A percentile compares a stretch with the other conserved stretches of the same genome.
Conservation (phyloP, 2,329 filamentous ascomycete species). For the Penicillium glabrum region DNA sequence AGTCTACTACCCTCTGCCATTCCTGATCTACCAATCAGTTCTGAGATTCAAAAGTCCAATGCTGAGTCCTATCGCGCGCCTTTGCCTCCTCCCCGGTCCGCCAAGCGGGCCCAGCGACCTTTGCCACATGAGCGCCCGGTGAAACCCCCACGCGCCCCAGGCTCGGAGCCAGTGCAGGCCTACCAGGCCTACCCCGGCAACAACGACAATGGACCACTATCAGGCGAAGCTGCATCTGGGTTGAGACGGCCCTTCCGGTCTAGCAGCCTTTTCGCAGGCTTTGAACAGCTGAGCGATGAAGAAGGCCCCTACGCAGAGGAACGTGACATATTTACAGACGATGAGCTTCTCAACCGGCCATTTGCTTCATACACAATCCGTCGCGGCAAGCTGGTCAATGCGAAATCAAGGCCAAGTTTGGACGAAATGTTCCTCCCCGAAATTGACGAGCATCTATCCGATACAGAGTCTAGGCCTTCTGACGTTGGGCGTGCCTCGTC, state of each 20-base stretch:
- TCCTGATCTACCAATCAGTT: slow-evolving; percentile 48
- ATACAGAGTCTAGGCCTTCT: slow-evolving; percentile 28
- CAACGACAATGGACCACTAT: slow-evolving; percentile 75
- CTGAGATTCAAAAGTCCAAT: slow-evolving; percentile 23
- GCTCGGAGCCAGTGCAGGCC: slow-evolving; percentile 56
- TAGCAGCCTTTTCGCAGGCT: slow-evolving; percentile 84
- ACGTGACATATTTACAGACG: slow-evolving; percentile 42
- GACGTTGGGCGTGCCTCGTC: slow-evolving; percentile 19
- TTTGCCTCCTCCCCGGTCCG: slow-evolving; percentile 35
- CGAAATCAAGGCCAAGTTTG: slow-evolving; percentile 30
- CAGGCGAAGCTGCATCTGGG: slow-evolving; percentile 56
- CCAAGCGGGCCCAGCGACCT: slow-evolving; percentile 26
- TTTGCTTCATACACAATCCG: slow-evolving; percentile 45
- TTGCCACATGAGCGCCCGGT: slow-evolving; percentile 40
- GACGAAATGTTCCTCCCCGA: slow-evolving; percentile 37
- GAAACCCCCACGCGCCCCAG: slow-evolving; percentile 19
- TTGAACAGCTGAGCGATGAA: slow-evolving; percentile 66
- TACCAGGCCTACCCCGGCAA: slow-evolving; percentile 78
- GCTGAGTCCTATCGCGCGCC: slow-evolving; percentile 34
- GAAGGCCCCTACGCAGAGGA: slow-evolving; percentile 26
- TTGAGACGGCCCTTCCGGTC: slow-evolving; percentile 71
- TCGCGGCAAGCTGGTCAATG: slow-evolving; percentile 43
- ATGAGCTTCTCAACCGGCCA: slow-evolving; percentile 46
- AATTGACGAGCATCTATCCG: slow-evolving; percentile 38
- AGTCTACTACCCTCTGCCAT: slow-evolving; percentile 80